Evolutionary conservation across 108 stramenopile species (phyloP).

Genomic region (Parietichytrium sp.): DNA sequence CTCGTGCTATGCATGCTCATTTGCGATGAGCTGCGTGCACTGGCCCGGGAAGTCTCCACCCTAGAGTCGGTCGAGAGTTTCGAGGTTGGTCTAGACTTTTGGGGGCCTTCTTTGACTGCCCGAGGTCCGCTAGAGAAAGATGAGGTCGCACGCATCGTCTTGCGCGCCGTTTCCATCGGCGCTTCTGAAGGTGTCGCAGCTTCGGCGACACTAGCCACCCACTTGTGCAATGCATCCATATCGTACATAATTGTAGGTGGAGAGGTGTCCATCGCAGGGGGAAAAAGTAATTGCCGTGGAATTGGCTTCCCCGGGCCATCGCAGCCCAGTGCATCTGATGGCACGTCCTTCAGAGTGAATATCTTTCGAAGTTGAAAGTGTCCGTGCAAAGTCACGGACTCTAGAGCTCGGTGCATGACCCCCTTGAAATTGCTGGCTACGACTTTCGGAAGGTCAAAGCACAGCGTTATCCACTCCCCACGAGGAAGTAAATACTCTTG

Average conservation of each 20-base stretch:
- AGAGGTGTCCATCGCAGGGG: not conserved
- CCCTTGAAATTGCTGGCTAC: not conserved
- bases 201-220: no score
- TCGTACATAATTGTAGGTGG: slow-evolving; percentile 1
- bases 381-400: not conserved
- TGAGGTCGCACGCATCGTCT: no score
- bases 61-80: no score
- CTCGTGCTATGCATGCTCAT: no score
- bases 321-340: not conserved
- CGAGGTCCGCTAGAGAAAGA: no score
- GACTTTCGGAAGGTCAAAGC: slow-evolving; percentile 14
- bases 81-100: no score
- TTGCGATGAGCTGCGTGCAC: no score
- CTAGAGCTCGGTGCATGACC: not conserved
- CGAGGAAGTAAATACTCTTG: not conserved
- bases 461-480: slow-evolving; percentile 17
- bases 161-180: no score
- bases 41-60: no score
- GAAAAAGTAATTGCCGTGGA: slow-evolving; percentile 18
- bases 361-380: not conserved
- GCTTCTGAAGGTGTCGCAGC: no score
- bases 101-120: no score
- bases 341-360: slow-evolving; percentile 28
- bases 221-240: not conserved
- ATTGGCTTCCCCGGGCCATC: not conserved